These are phyloP conservation scores for Acidomyces sp. DNA, from an alignment of 495 filamentous ascomycete genomes.

Conservation along the genomic window DNA sequence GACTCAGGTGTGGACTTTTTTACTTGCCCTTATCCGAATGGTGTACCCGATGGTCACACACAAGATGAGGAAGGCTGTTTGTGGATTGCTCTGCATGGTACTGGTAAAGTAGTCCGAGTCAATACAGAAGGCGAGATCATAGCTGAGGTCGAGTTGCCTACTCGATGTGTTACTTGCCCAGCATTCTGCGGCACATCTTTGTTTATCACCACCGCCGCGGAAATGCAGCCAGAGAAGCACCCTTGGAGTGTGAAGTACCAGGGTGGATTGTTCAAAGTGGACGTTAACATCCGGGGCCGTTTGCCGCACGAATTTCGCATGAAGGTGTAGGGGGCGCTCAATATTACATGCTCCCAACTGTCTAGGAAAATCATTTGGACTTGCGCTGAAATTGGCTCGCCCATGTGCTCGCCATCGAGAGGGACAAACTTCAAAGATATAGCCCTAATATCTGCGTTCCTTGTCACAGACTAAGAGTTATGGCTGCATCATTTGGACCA, in stretches of 20 bases:
- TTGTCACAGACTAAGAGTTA: too few relatives aligned
- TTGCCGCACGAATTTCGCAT: constrained; percentile 15
- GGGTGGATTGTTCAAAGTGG: constrained; percentile 28
- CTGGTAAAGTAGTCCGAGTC: constrained; percentile 27
- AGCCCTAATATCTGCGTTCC: too few relatives aligned
- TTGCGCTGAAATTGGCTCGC: too few relatives aligned
- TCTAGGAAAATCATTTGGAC: too few relatives aligned
- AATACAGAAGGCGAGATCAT: constrained; percentile 27
- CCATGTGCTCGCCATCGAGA: too few relatives aligned
- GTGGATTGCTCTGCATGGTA: constrained; percentile 29
- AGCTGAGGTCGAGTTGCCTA: constrained; percentile 28
- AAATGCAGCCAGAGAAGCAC: constrained; percentile 24
- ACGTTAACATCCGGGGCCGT: constrained; percentile 27
- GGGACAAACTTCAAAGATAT: too few relatives aligned
- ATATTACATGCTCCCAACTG: too few relatives aligned
- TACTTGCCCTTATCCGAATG: constrained; percentile 31
- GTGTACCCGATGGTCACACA: constrained; percentile 35
- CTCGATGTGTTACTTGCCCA: constrained; percentile 28
- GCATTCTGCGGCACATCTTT: constrained; percentile 28
- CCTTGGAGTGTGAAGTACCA: constrained; percentile 22
- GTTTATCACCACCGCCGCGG: constrained; percentile 29
- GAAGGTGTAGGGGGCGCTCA: constrained; percentile 7
- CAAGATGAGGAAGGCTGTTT: constrained; percentile 31
- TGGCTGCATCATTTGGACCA: too few relatives aligned
- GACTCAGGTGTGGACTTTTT: constrained; percentile 55